Evolutionary conservation across 352 stramenopile genomes (phyloP), one percentile per base, ranked within the genome.

Genomic region (Globisporangium mamillatum): DNA sequence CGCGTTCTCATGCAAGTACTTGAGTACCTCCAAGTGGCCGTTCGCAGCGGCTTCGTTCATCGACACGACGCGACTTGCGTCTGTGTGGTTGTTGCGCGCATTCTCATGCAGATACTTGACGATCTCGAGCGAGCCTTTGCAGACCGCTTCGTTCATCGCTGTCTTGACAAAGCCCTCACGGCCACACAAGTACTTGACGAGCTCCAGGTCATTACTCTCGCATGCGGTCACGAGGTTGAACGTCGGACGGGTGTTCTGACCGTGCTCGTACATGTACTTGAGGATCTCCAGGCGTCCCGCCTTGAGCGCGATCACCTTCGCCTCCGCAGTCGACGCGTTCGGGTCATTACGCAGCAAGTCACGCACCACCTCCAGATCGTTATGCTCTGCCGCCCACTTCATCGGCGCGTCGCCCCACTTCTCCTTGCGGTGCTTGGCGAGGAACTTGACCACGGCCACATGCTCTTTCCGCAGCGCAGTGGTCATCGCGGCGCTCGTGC

Each of bases 91-190:
- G 61, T 84, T 72, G 6, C 64, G 63, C 1, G 67, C 74, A 53
- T 87, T 60, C 46, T 84, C 67, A 50, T 88, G 75, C 25, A 90
- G 60, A 54, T 85, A 67, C 65, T 79, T 72, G 60, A 90, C 80
- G 34, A 89, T 74, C 20, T 81, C 76, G 54, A 90, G 54, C 44
- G 80, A 65, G 0, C 80, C 82, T 1, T 63, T 71, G 32, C 67
- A 72, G 67, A 89, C 73, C 0, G 80, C 80, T 36, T 79, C 78
- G 4, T 71, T 80, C 75, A 86, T 84, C 52, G 82, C 78, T 18
- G 69, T 74, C 65, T 88, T 87, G 56, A 84, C 70, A 48, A 90
- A 90, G 8, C 82, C 82, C 46, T 83, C 77, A n/a, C 72, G 75
- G 3, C 54, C 6, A 9, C 73, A 77, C 5, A 90, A 67, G 36